Evolutionary conservation across 1,284 basidiomycete genomes (phyloP).

Genomic region (Violaceomyces palustris): DNA sequence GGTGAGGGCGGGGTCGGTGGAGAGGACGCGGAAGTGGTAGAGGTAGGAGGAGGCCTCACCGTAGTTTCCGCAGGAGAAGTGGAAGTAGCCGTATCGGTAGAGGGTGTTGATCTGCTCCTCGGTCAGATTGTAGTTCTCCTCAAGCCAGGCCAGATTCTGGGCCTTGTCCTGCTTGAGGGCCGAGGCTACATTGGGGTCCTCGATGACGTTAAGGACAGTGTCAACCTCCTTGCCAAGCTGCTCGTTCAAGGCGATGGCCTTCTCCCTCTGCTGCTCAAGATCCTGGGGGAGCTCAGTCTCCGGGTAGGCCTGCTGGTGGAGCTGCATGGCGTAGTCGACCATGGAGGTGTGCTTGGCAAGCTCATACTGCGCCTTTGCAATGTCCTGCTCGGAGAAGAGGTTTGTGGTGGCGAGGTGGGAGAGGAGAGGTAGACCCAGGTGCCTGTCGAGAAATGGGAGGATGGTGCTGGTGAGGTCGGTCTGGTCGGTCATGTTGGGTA

Average conservation of each 20-base stretch:
- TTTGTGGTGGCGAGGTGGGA: conserved; percentile 68
- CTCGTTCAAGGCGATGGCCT: conserved; percentile 76
- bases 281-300: conserved; percentile 56
- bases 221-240: conserved; percentile 80
- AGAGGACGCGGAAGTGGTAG: conserved; percentile 96
- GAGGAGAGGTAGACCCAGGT: conserved; percentile 86
- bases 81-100: conserved; percentile 97
- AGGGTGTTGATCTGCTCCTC: conserved; percentile 90
- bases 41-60: conserved; percentile 92
- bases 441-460: conserved; percentile 83
- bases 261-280: conserved; percentile 55
- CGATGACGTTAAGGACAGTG: conserved; percentile 88
- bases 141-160: conserved; percentile 88
- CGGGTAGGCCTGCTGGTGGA: conserved; percentile 73
- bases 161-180: conserved; percentile 86
- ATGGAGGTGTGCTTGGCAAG: conserved; percentile 73
- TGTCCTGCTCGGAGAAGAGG: conserved; percentile 69
- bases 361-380: conserved; percentile 86
- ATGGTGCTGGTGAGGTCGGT: conserved; percentile 66
- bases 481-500: conserved; percentile 45
- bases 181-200: conserved; percentile 84
- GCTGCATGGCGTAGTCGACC: conserved; percentile 59
- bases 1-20: conserved; percentile 83
- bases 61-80: conserved; percentile 96
- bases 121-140: conserved; percentile 89